Base-by-base conservation (phyloP, 2,329 filamentous ascomycete genomes). In the Lizonia empirigonia region DNA sequence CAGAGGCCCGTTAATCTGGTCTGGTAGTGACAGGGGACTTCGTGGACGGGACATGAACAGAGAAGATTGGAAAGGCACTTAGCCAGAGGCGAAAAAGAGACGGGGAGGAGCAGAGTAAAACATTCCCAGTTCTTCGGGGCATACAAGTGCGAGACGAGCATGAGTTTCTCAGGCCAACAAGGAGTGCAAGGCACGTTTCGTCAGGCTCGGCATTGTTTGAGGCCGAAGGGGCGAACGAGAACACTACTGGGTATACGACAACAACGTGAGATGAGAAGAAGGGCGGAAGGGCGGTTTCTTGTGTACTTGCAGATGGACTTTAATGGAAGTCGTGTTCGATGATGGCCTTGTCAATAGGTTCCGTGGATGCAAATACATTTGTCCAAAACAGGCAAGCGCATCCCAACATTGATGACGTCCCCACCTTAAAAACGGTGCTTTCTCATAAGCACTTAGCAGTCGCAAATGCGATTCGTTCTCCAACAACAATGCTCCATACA, bases 171-270 rank as follows among this genome's bases (percentile, higher is more conserved):
- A 45, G 40, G 30, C 30, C 13, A 4, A 36, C 30, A 40, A 44
- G 18, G 19, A 36, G 27, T 30, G 4, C 30, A 19, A 22, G 9
- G 12, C 18, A 13, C 19, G 49, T 51, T 51, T 41, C 41, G 26
- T 34, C 19, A 35, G 36, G 36, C 41, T 45, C 30, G 48, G 41
- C 48, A 13, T 35, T 40, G 48, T 45, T 22, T 40, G 35, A 36
- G 41, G 36, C 19, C 32, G 30, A 37, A 26, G 12, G 8, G 9
- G 37, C 41, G 32, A 41, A 33, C 13, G 8, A 13, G 19, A 37
- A 22, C 12, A 16, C 5, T 2, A 24, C 5, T 10, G 19, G 30
- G 6, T n/a, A 7, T 23, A 20, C 18, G 16, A 9, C 23, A 32
- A 16, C 10, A 12, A 6, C 3, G n/a, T 7, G 12, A 30, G 23